Conservation (phyloP, 371 early-diverging fungal species). For the Basidiobolus meristosporus region DNA sequence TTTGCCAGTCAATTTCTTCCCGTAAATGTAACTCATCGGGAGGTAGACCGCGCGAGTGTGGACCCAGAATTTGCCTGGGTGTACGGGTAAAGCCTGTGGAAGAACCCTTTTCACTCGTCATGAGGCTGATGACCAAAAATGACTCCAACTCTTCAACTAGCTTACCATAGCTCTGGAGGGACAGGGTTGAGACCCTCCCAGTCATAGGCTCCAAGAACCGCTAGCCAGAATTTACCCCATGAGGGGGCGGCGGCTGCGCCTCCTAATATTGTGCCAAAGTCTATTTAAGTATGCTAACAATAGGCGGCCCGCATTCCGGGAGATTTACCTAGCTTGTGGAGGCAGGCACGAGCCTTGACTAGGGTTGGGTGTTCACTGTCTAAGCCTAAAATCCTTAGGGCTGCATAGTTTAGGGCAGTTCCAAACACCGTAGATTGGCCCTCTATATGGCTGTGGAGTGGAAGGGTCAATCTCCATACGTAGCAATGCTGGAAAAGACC, state of each 20-base stretch:
- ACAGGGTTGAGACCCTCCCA: conserved; percentile 92
- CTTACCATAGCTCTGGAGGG: conserved; percentile 82
- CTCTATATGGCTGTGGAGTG: conserved; percentile 60
- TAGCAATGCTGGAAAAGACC: not conserved
- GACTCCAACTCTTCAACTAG: not conserved
- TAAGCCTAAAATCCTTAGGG: conserved; percentile 76
- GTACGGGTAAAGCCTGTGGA: conserved; percentile 63
- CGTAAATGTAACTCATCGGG: conserved; percentile 89
- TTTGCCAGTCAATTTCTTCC: conserved; percentile 32
- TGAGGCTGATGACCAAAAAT: not conserved
- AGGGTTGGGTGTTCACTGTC: conserved; percentile 72
- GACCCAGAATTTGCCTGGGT: conserved; percentile 86
- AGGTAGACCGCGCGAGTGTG: conserved; percentile 80
- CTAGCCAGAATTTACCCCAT: conserved; percentile 96
- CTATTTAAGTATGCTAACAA: not conserved
- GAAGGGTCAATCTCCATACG: not conserved
- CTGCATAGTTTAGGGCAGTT: conserved; percentile 83
- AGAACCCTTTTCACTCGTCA: conserved; percentile 30
- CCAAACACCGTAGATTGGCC: conserved; percentile 86
- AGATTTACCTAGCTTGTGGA: conserved; percentile 53
- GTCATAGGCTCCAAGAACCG: conserved; percentile 77
- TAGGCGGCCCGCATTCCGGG: no score
- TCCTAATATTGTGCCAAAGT: conserved; percentile 15
- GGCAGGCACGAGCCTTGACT: conserved; percentile 60
- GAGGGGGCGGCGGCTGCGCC: conserved; percentile 73